Conservation (phyloP, 1,284 basidiomycete species). For the Apiotrichum veenhuisii region DNA sequence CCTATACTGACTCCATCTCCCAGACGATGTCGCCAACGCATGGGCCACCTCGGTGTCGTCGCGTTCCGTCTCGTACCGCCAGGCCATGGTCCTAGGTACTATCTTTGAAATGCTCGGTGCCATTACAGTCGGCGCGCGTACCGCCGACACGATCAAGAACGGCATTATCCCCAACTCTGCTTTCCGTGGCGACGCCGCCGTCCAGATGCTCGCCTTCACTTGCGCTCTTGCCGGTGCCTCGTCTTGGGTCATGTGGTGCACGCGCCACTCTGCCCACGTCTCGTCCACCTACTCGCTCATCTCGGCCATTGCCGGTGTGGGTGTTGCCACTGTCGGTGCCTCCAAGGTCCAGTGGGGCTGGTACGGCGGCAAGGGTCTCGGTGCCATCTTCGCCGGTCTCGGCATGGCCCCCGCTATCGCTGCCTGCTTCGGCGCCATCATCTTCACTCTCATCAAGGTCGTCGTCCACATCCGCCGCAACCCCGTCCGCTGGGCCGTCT, state of each 20-base stretch:
- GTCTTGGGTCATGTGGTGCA: slow-evolving; percentile 52
- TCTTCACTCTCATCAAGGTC: slow-evolving; percentile 51
- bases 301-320: slow-evolving; percentile 53
- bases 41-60: slow-evolving; percentile 54
- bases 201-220: slow-evolving; percentile 54
- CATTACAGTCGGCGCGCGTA: slow-evolving; percentile 51
- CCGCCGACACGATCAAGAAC: slow-evolving; percentile 53
- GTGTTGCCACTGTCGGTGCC: slow-evolving; percentile 52
- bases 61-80: slow-evolving; percentile 50
- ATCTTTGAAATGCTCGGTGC: slow-evolving; percentile 53
- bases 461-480: slow-evolving; percentile 48
- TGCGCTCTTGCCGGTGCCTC: slow-evolving; percentile 50
- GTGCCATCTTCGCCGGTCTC: slow-evolving; percentile 51
- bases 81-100: slow-evolving; percentile 52
- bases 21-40: slow-evolving; percentile 49
- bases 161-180: slow-evolving; percentile 49
- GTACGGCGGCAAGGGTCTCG: slow-evolving; percentile 53
- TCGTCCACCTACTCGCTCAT: slow-evolving; percentile 52
- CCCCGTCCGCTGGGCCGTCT: slow-evolving; percentile 48
- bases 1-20: background rate
- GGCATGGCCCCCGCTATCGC: slow-evolving; percentile 47
- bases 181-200: slow-evolving; percentile 51
- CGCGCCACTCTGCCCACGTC: slow-evolving; percentile 50
- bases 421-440: slow-evolving; percentile 48
- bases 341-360: slow-evolving; percentile 53